Evolutionary conservation across 2,329 filamentous ascomycete species (phyloP).

Genomic region (Verticillium isaacii): DNA sequence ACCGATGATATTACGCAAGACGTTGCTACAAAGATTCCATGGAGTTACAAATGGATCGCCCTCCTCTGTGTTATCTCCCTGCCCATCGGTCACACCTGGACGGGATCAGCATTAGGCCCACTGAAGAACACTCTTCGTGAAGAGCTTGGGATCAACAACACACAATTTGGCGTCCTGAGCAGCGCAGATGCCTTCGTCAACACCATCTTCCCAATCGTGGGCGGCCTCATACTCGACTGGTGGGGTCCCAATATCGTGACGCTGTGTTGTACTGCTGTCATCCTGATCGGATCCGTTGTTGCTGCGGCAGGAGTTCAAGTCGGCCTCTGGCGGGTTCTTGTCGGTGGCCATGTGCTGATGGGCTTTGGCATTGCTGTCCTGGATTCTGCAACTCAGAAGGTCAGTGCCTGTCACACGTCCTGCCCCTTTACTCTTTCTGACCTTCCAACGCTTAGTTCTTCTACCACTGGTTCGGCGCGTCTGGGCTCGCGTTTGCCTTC

Average conservation of each 20-base stretch:
- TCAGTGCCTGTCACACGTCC: not conserved
- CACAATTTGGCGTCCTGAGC: constrained; percentile 19
- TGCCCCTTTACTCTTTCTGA: not conserved
- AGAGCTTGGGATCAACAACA: constrained; percentile 17
- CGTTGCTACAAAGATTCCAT: constrained; percentile 6
- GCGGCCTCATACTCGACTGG: constrained; percentile 18
- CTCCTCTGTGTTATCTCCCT: constrained; percentile 15
- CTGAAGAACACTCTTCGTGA: constrained; percentile 18
- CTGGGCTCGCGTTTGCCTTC: constrained; percentile 16
- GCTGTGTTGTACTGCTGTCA: constrained; percentile 14
- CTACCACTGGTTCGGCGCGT: constrained; percentile 19
- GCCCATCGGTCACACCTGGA: constrained; percentile 18
- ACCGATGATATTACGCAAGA: not conserved
- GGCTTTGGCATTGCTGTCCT: constrained; percentile 18
- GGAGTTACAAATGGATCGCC: constrained; percentile 18
- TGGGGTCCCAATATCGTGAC: constrained; percentile 17
- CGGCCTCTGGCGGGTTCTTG: constrained; percentile 13
- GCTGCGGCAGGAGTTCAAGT: constrained; percentile 15
- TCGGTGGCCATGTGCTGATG: constrained; percentile 16
- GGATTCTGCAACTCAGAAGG: constrained; percentile 17
- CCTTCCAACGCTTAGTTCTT: constrained; percentile 12
- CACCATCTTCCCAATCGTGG: constrained; percentile 17
- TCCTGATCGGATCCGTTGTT: constrained; percentile 16
- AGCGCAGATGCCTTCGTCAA: constrained; percentile 19
- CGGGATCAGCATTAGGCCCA: constrained; percentile 14